Evolutionary conservation across 257 asterid species (phyloP), one percentile per base, ranked within the genome.

Genomic region (Solanum arcanum): DNA sequence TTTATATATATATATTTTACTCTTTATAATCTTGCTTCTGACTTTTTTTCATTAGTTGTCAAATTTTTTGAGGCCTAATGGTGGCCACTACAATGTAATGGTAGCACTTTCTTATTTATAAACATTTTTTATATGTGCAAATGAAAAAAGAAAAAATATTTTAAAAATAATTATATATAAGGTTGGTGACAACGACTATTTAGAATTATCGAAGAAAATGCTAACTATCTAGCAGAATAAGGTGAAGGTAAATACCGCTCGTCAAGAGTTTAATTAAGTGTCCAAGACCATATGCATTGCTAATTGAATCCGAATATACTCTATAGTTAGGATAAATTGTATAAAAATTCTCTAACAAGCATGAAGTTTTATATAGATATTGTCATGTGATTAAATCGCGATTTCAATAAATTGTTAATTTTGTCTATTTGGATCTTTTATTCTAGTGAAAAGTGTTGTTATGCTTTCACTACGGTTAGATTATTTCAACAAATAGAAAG

Each of bases 201-300:
- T 56, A 8, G 25, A 56, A 56, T 56, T 56, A 11, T 52, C 20
- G 9, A 56, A 56, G 66, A 56, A 56, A 56, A 0, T 56, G 21
- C 12, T 0, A 59, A 56, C 5, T 47, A 47, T 2, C 8, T 59
- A 59, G 12, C 25, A 59, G 0, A 20, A 59, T 59, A 59, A 59
- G 25, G 25, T 59, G 2, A 56, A 56, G 66, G 2, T 0, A 5
- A 12, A 20, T 0, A 56, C 0, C 1, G 0, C 25, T 20, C 66
- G 9, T 59, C 12, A 0, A 20, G 66, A 59, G 12, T 0, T 20
- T 59, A 0, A 0, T 59, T 59, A 20, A 59, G 0, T 59, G 23
- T 59, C 1, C 66, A 59, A 59, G 25, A 20, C 0, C 0, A 5
- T 59, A 59, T 0, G 0, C 0, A 0, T 20, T 59, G 66, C 0